Base-by-base conservation (phyloP, 106 monocot genomes). In the Allium sativum region DNA sequence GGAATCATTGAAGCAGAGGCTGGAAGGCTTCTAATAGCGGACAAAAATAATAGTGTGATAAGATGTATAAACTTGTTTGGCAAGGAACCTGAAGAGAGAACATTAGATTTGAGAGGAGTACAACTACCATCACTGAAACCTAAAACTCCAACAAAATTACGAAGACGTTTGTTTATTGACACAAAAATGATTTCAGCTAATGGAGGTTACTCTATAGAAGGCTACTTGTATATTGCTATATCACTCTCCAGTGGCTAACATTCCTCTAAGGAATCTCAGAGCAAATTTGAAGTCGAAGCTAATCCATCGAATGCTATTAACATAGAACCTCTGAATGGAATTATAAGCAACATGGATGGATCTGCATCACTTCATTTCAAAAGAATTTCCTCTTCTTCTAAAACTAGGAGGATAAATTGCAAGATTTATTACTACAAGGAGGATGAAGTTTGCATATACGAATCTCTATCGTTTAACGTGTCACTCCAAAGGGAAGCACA, bases 391-490 rank as follows among this genome's bases (percentile, higher is more conserved):
- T 45, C 82, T 47, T 82, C 77, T 13, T 72, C 76, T 43, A 57
- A 70, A 44, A 68, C 19, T 2, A 82, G 82, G 45, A 98, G 85
- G 77, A 82, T 98, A 79, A 85, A 85, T 48, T 91, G 87, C 82
- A 98, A 98, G 96, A 80, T 91, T 68, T 98, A 91, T 62, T 98
- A 98, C 67, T 98, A 91, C 73, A 92, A 98, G 78, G 96, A 91
- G 71, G 96, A 98, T 68, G 96, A 98, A 65, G 78, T 91, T 67
- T 98, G 91, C 68, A 72, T 98, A 42, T 98, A 92, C 61, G 75
- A 88, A 57, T 76, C 91, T 21, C 59, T 98, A 15, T 75, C 80
- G 12, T 98, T 98, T 63, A 84, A 91, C 58, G 80, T 91, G 7
- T 77, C 74, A 46, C 88, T 98, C 68, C 82, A 73, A 62, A 68